A percentile compares a stretch with the other conserved stretches of the same genome.
Conservation (phyloP, 805 yeast genomes). For the Cyberlindnera lachancei region DNA sequence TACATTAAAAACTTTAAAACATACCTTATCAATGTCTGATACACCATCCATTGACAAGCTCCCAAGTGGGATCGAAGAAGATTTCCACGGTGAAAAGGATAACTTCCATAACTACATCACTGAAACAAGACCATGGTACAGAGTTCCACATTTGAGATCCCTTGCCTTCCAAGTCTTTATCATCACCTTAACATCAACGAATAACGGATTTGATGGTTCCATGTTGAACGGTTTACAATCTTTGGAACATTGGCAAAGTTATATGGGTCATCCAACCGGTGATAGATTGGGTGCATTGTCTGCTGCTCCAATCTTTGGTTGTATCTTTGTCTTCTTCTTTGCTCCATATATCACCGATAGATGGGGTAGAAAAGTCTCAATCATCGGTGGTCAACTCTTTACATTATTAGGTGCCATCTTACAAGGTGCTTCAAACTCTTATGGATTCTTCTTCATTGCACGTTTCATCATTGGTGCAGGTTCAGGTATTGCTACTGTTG, state of each 20-base stretch:
- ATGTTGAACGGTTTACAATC: constrained; percentile 44
- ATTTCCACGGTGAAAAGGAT: not conserved
- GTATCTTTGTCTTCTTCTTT: constrained; percentile 25
- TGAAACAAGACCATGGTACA: constrained; percentile 24
- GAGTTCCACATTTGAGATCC: constrained; percentile 28
- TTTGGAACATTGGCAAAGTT: constrained; percentile 29
- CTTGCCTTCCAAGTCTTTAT: constrained; percentile 32
- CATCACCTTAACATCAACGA: constrained; percentile 39
- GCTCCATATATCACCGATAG: constrained; percentile 27
- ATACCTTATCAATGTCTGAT: too few relatives aligned
- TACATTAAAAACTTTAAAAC: not conserved
- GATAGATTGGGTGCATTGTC: constrained; percentile 31
- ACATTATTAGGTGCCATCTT: constrained; percentile 19
- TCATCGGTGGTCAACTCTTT: constrained; percentile 13
- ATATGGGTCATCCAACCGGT: constrained; percentile 33
- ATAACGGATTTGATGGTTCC: constrained; percentile 40
- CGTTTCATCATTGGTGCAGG: constrained; percentile 46
- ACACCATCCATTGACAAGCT: too few relatives aligned
- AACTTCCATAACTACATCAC: constrained; percentile 5
- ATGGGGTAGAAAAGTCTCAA: constrained; percentile 31
- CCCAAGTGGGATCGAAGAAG: too few relatives aligned
- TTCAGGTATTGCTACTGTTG: constrained; percentile 27
- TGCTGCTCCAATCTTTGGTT: constrained; percentile 36
- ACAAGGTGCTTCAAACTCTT: constrained; percentile 24
- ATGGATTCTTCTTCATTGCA: constrained; percentile 11